Evolutionary conservation across 1,284 basidiomycete species (phyloP).

Genomic region (Sanguinoderma infundibulare): DNA sequence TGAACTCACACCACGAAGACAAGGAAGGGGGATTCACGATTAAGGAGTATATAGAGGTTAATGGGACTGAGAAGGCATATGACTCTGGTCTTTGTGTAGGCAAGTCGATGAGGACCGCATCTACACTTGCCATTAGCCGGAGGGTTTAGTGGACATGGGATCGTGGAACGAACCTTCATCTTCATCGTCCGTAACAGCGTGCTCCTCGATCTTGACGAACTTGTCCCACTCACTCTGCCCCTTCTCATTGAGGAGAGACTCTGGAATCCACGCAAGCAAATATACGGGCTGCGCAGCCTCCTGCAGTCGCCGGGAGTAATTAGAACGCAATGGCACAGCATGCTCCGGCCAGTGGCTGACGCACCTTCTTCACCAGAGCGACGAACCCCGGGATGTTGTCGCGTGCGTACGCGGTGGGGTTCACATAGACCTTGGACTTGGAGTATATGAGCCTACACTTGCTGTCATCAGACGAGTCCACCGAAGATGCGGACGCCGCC

Average conservation of each 20-base stretch:
- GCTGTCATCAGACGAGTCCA: slow-evolving; percentile 52
- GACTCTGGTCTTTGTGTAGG: slow-evolving; percentile 81
- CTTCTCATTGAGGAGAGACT: slow-evolving; percentile 76
- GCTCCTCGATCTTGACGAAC: slow-evolving; percentile 82
- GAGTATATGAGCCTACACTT: slow-evolving; percentile 80
- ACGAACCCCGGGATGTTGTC: slow-evolving; percentile 96
- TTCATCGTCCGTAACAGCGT: slow-evolving; percentile 58
- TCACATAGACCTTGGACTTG: slow-evolving; percentile 93
- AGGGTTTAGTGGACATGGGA: slow-evolving; percentile 4
- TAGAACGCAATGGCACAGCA: slow-evolving; percentile 8
- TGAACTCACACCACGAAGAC: slow-evolving; percentile 83
- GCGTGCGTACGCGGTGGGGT: slow-evolving; percentile 88
- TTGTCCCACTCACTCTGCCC: slow-evolving; percentile 84
- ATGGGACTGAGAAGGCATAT: slow-evolving; percentile 93
- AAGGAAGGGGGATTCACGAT: slow-evolving; percentile 84
- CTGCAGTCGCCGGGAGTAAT: slow-evolving; percentile 42
- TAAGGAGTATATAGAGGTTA: slow-evolving; percentile 90
- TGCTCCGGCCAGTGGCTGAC: slow-evolving; percentile 30
- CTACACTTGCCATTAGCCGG: slow-evolving; percentile 42
- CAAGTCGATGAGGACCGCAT: slow-evolving; percentile 79
- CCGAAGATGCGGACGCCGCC: slow-evolving; percentile 27
- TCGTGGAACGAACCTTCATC: slow-evolving; percentile 61
- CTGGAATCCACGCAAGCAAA: slow-evolving; percentile 86
- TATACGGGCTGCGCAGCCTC: slow-evolving; percentile 76
- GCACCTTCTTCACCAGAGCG: slow-evolving; percentile 81